phyloP scores from a whole-genome alignment of 73 alveolate genomes.

The Stentor roeselii region DNA sequence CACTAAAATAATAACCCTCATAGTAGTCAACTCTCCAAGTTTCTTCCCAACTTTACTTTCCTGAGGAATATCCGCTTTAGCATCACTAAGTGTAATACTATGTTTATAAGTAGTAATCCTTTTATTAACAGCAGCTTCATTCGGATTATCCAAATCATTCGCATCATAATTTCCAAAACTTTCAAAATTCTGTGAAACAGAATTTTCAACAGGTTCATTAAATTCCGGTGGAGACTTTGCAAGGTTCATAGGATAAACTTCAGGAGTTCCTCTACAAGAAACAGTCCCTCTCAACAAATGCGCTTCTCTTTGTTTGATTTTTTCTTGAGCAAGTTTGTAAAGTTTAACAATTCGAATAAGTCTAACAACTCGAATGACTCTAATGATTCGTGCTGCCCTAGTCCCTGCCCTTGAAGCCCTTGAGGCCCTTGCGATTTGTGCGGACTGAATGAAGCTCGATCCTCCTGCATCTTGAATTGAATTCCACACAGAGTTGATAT shows the following conservation, averaged over 20 bases:
- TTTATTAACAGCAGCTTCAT: neutral
- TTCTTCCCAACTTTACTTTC: constrained; percentile 90
- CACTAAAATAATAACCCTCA: constrained; percentile 84
- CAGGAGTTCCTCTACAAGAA: constrained; percentile 8
- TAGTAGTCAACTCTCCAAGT: constrained; percentile 82
- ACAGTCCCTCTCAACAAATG: constrained; percentile 6
- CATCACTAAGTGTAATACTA: neutral
- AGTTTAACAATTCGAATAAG: constrained; percentile 55
- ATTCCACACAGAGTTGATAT: constrained; percentile 76
- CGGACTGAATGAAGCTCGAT: constrained; percentile 59
- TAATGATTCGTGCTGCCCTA: constrained; percentile 52
- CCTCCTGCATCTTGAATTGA: constrained; percentile 43
- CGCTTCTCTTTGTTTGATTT: neutral
- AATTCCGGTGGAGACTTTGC: constrained; percentile 16
- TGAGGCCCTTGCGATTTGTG: constrained; percentile 63
- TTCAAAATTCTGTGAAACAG: neutral
- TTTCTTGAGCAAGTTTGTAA: constrained; percentile 46
- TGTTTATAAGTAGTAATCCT: neutral
- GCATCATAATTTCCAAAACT: neutral
- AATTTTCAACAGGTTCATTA: neutral
- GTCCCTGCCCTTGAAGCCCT: constrained; percentile 80
- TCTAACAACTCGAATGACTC: constrained; percentile 58
- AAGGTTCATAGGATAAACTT: neutral
- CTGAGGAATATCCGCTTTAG: constrained; percentile 42
- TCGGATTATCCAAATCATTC: neutral